Evolutionary conservation across 805 yeast species (phyloP), one percentile per base, ranked within the genome.

Genomic region (Candida boidinii): DNA sequence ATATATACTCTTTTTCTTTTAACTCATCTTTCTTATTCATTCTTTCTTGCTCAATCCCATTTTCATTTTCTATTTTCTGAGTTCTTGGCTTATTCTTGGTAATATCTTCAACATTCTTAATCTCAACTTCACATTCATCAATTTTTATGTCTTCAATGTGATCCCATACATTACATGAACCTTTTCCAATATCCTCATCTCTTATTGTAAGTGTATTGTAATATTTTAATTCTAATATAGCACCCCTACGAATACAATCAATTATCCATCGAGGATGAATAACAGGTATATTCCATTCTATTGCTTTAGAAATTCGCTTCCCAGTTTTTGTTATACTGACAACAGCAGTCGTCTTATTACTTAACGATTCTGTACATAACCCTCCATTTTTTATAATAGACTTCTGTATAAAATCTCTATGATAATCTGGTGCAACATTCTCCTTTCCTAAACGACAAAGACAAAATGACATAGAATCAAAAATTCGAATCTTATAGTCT

Each of bases 301-400:
- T 26, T 3, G 76, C 76, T 45, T 70, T 70, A 12, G 56, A 56
- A 44, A 62, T 76, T 32, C 83, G 45, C 36, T 61, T 67, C 0
- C 85, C 85, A 13, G 54, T 46, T 17, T 52, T 53, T 30, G 66
- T 73, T 19, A 73, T 62, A n/a, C 76, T 65, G 4, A 77, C 60
- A 1, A 77, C 54, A 37, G 68, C 60, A 3, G 62, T 43, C 29
- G 62, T 62, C 5, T 61, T 53, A 7, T 57, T 54, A 2, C 74
- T 67, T 23, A 77, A 53, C 1, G 79, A 64, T 16, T 68, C 72
- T 1, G 73, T 63, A 2, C 67, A 65, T 14, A 50, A 53, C 4
- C 80, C 84, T 3, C 78, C 79, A 43, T 67, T 48, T 4, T 55
- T 49, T 23, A 41, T 48, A 7, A 77, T 57, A 4, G 61, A 30